Evolutionary conservation across 805 yeast species (phyloP), one percentile per base, ranked within the genome.

Genomic region (Jamesozyma spencerorum): DNA sequence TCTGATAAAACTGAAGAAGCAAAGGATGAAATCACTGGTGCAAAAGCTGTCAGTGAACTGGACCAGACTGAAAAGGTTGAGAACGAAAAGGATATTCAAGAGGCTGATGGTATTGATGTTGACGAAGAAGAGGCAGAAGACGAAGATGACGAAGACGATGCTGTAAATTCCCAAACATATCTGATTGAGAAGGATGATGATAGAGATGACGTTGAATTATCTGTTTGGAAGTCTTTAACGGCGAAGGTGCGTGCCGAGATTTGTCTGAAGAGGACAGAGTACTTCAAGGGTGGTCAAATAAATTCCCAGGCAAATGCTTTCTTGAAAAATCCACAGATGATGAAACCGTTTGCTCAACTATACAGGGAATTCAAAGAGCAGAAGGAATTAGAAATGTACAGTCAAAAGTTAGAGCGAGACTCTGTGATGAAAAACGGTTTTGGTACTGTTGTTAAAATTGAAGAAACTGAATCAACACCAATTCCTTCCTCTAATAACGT

Each of bases 211-310:
- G 70, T 83, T 28, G 95, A 87, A 51, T 63, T 79, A 35, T 81
- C 81, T 39, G 76, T 85, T 1, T 88, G 97, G 97, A 81, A 82
- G 50, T 74, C 75, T n/a, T 62, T 80, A 31, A 86, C 92, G 0
- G 83, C 95, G 0, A 81, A 81, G 45, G 73, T 82, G 0, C 66
- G 96, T 42, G 85, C 90, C 13, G 79, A 81, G 39, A 73, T 84
- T 45, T 80, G 95, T 53, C 62, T 76, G 19, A 70, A 72, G 42
- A 71, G 97, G 49, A 70, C 84, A 0, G 74, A 71, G 2, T 62
- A 86, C 36, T 87, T 90, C 54, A 74, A 71, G 17, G 72, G 74
- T 14, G 65, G 69, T 43, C 71, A 67, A 40, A 58, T 88, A 6
- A 81, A 83, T 45, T 61, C 70, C 12, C 79, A 85, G 31, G 79